These are phyloP conservation scores for Trichoderma harzianum DNA, from an alignment of 2,329 filamentous ascomycete genomes.

Conservation along the genomic window DNA sequence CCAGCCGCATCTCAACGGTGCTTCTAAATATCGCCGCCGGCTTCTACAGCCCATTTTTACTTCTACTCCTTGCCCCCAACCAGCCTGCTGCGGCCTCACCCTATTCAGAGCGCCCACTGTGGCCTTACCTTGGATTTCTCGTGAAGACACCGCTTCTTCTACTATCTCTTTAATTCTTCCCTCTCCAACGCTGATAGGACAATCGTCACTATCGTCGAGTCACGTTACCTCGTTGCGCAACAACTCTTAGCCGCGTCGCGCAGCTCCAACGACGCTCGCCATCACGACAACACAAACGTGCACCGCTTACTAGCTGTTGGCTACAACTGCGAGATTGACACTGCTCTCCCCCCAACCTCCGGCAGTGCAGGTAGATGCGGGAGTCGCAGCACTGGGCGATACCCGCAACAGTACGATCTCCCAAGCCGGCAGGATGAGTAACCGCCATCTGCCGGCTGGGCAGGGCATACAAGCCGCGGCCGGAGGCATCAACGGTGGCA, in stretches of 20 bases:
- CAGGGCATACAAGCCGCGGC: constrained; percentile 54
- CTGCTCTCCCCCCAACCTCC: background rate
- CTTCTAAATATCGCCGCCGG: constrained; percentile 11
- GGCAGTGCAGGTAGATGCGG: constrained; percentile 26
- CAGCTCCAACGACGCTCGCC: background rate
- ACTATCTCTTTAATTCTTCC: background rate
- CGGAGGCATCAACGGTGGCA: constrained; percentile 32
- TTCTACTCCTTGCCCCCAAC: constrained; percentile 4
- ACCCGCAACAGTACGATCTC: constrained; percentile 36
- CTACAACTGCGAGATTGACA: background rate
- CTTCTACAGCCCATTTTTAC: constrained; percentile 8
- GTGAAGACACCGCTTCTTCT: background rate
- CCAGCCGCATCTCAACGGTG: constrained; percentile 17
- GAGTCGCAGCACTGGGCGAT: constrained; percentile 36
- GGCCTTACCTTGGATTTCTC: constrained; percentile 13
- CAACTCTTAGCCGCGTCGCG: constrained; percentile 10
- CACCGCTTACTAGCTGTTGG: background rate
- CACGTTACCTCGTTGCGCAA: constrained; percentile 13
- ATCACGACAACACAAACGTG: background rate
- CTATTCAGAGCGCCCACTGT: background rate
- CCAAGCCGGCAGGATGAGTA: constrained; percentile 74
- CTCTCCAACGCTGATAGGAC: background rate
- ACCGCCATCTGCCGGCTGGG: constrained; percentile 74
- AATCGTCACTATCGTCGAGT: background rate
- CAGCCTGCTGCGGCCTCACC: background rate